phyloP scores from a whole-genome alignment of 73 alveolate genomes.

The Paramecium pentaurelia region DNA sequence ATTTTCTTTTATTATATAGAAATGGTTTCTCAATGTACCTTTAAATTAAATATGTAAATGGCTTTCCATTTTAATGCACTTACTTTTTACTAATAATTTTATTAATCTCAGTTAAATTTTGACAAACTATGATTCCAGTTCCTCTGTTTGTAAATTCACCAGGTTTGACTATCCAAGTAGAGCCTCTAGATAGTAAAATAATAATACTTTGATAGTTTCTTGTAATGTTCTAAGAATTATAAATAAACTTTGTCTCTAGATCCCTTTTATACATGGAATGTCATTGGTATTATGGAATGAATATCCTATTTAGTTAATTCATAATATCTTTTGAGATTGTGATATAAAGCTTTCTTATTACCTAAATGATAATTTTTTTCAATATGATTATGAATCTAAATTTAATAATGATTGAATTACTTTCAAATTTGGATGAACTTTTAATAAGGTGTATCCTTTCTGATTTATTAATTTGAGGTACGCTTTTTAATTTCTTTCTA shows the following conservation, averaged over 20 bases:
- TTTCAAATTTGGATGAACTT: background rate
- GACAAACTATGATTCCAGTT: slow-evolving; percentile 43
- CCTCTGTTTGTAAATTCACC: slow-evolving; percentile 64
- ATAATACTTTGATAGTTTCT: slow-evolving; percentile 19
- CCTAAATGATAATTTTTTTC: slow-evolving; percentile 55
- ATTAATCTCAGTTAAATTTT: slow-evolving; percentile 1
- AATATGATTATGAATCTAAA: slow-evolving; percentile 54
- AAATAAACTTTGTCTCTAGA: slow-evolving; percentile 22
- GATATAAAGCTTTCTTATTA: slow-evolving; percentile 50
- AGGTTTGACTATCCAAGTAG: slow-evolving; percentile 61
- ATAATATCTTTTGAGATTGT: slow-evolving; percentile 47
- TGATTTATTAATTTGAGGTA: background rate
- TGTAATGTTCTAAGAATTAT: slow-evolving; percentile 42
- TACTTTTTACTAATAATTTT: background rate
- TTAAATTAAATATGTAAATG: slow-evolving; percentile 61
- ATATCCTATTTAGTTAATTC: slow-evolving; percentile 9
- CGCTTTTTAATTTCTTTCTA: background rate
- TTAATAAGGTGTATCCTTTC: background rate
- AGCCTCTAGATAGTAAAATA: background rate
- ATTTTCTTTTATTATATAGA: slow-evolving; percentile 74
- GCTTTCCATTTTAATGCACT: slow-evolving; percentile 46
- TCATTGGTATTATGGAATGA: slow-evolving; percentile 23
- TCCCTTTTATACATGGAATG: slow-evolving; percentile 59
- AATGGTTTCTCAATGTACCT: slow-evolving; percentile 84
- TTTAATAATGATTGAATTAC: background rate